Conservation (phyloP, 2,329 filamentous ascomycete genomes). For the Trichoderma sp. region DNA sequence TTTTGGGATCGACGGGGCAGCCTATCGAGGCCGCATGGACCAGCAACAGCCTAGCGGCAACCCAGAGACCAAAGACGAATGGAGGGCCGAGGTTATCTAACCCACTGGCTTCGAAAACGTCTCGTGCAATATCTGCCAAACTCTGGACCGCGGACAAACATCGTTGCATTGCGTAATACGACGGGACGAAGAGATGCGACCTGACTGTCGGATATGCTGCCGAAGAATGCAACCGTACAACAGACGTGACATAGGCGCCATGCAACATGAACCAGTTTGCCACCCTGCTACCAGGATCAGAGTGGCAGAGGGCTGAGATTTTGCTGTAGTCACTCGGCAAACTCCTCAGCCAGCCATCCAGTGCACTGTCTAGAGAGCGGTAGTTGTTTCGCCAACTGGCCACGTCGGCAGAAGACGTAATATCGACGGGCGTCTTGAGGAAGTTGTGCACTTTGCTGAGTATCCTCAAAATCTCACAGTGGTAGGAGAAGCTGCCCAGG, state of each 20-base stretch:
- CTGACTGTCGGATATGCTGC: constrained; percentile 42
- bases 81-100: constrained; percentile 43
- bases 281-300: constrained; percentile 43
- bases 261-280: constrained; percentile 49
- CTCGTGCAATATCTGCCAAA: constrained; percentile 41
- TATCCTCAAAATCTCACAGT: constrained; percentile 44
- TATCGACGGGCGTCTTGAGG: constrained; percentile 40
- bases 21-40: constrained; percentile 42
- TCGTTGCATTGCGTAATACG: constrained; percentile 45
- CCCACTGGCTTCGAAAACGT: constrained; percentile 43
- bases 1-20: constrained; percentile 36
- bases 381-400: constrained; percentile 42
- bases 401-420: constrained; percentile 38
- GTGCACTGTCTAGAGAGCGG: constrained; percentile 37
- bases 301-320: constrained; percentile 45
- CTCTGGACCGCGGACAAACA: constrained; percentile 45
- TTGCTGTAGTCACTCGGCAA: constrained; percentile 45
- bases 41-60: constrained; percentile 40
- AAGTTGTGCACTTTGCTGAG: constrained; percentile 44
- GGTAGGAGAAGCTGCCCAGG: constrained; percentile 44
- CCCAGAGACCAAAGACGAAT: constrained; percentile 45
- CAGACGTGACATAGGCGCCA: constrained; percentile 44
- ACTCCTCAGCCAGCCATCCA: constrained; percentile 42
- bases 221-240: constrained; percentile 43
- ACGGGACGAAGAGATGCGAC: constrained; percentile 42